phyloP scores from a whole-genome alignment of 164 flowering plant genomes.

The Akebia trifoliata region DNA sequence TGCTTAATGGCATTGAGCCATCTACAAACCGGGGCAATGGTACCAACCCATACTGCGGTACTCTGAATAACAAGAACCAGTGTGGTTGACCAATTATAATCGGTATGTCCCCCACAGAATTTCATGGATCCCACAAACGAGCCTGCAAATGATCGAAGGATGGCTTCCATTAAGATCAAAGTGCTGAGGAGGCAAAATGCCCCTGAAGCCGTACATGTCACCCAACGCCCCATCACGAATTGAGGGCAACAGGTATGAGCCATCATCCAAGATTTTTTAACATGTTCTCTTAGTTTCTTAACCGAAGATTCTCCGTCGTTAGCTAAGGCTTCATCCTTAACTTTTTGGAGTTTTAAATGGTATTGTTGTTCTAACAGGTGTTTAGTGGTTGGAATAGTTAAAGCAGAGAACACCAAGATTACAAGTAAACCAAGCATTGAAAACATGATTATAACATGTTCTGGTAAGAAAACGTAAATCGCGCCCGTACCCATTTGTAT shows the following conservation, averaged over 20 bases:
- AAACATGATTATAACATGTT: slow-evolving; percentile 35
- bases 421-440: slow-evolving; percentile 28
- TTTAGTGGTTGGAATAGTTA: slow-evolving; percentile 25
- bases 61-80: slow-evolving; percentile 35
- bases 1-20: slow-evolving; percentile 42
- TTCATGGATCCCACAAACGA: slow-evolving; percentile 24
- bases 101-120: slow-evolving; percentile 49
- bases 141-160: slow-evolving; percentile 31
- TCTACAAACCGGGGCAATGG: slow-evolving; percentile 46
- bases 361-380: slow-evolving; percentile 27
- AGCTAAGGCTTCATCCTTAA: slow-evolving; percentile 24
- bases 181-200: slow-evolving; percentile 44
- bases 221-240: slow-evolving; percentile 55
- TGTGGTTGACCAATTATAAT: slow-evolving; percentile 52
- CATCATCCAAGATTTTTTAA: slow-evolving; percentile 57
- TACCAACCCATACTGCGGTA: slow-evolving; percentile 40
- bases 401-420: slow-evolving; percentile 7
- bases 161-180: slow-evolving; percentile 34
- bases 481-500: slow-evolving; percentile 54
- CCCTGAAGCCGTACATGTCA: slow-evolving; percentile 49
- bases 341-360: slow-evolving; percentile 25
- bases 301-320: neutral
- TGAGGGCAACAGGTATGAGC: slow-evolving; percentile 55
- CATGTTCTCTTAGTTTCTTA: slow-evolving; percentile 28
- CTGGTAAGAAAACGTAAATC: slow-evolving; percentile 38